A percentile compares a stretch with the other conserved stretches of the same genome.
phyloP scores from a whole-genome alignment of 768 basidiomycete genomes.

The Leccinum disarticulatum region DNA sequence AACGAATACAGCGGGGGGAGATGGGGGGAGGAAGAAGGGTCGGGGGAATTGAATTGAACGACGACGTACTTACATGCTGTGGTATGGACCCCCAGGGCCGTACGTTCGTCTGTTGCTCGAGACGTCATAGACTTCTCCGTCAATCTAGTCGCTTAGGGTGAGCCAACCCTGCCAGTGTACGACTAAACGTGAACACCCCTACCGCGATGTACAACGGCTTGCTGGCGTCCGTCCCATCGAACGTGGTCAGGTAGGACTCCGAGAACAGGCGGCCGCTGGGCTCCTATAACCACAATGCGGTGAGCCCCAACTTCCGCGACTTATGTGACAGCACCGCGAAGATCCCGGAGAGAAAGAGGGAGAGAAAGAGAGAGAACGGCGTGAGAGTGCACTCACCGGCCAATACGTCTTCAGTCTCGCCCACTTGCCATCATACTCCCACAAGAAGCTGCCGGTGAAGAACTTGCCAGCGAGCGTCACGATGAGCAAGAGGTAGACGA shows the following conservation, averaged over 20 bases:
- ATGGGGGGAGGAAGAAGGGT: background rate
- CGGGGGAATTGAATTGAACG: background rate
- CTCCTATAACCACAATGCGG: constrained; percentile 33
- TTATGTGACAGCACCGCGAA: background rate
- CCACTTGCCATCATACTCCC: constrained; percentile 78
- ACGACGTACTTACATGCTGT: constrained; percentile 51
- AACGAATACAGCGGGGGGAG: constrained; percentile 4
- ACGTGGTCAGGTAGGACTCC: constrained; percentile 61
- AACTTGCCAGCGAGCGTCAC: constrained; percentile 72
- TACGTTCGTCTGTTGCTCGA: constrained; percentile 73
- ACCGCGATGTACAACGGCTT: constrained; percentile 86
- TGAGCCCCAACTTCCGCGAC: background rate
- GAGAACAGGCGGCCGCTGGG: constrained; percentile 70
- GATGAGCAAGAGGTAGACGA: constrained; percentile 55
- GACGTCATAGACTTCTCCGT: constrained; percentile 92
- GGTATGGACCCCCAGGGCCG: constrained; percentile 86
- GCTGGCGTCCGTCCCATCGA: constrained; percentile 64
- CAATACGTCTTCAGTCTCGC: constrained; percentile 57
- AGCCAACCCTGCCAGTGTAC: background rate
- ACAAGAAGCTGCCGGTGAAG: constrained; percentile 81
- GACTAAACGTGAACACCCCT: constrained; percentile 30
- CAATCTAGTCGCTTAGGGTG: constrained; percentile 57
- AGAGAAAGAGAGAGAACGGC: background rate
- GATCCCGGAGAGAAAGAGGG: background rate
- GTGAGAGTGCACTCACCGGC: constrained; percentile 46